Evolutionary conservation across 2,329 filamentous ascomycete species (phyloP), one percentile per base, ranked within the genome.

Genomic region (Aphanoascus verrucosus): DNA sequence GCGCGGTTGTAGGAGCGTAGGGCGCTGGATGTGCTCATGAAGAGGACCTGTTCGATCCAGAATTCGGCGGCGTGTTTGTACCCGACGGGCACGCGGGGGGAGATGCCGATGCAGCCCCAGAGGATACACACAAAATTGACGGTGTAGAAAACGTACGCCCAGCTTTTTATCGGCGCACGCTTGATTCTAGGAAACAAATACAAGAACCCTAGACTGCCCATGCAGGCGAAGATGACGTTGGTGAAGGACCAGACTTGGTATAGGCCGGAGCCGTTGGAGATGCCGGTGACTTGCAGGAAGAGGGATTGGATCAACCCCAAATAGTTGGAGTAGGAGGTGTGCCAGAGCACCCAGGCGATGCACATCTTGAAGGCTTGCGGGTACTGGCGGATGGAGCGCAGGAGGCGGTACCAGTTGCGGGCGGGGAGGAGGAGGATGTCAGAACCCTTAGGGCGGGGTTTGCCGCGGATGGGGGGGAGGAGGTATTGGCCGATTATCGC

Each of bases 281-380:
- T 51, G 20, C 49, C 49, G 1, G 49, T 51, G 31, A 51, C 49
- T 11, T 51, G 19, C 8, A 51, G 49, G 15, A 51, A 51, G 4
- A 51, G 37, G 14, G 40, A 23, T 37, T 42, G 38, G 23, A 51
- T 44, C 15, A 51, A 15, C 15, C 40, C 28, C 6, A 44, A 15
- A 12, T 44, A 51, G 40, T 51, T 51, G 49, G 38, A 35, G 31
- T 51, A 51, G 1, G 49, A 23, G 8, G 49, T 51, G 15, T 51
- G 34, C 49, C 49, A 51, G 17, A 51, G 49, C 20, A 51, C 49
- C 49, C 49, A 51, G 14, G 20, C 49, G 31, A 51, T 51, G 28
- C 49, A 51, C 5, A 51, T 15, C 28, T 51, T 51, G 38, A 51
- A 51, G 5, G 49, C 49, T 37, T 51, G 40, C 1, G 49, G 49